Percentiles rank a stretch among this genome's conserved stretches.
These are phyloP conservation scores for Stenogyne calaminthoides DNA, from an alignment of 305 asterid genomes.

Conservation along the genomic window DNA sequence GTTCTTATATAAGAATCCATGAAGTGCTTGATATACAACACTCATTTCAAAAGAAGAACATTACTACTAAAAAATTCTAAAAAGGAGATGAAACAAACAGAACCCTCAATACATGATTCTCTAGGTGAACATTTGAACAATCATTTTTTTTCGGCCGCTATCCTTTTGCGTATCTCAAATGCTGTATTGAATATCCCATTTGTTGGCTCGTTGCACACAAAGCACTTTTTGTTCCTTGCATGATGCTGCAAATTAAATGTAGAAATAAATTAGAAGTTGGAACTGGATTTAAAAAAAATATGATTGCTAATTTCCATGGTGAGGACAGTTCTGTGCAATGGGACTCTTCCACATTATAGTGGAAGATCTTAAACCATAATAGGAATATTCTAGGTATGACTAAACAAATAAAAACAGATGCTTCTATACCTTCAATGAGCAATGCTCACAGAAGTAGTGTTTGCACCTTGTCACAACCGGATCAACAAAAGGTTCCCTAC, in stretches of 20 bases:
- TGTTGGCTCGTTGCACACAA: slow-evolving; percentile 95
- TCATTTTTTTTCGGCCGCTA: slow-evolving; percentile 61
- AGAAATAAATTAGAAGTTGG: neutral
- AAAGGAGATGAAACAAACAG: slow-evolving; percentile 16
- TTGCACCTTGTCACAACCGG: slow-evolving; percentile 94
- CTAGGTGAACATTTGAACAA: neutral
- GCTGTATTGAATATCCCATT: slow-evolving; percentile 96
- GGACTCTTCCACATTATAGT: neutral
- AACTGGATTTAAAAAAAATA: neutral
- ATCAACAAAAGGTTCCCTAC: slow-evolving; percentile 86
- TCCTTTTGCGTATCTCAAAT: slow-evolving; percentile 80
- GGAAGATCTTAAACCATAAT: neutral
- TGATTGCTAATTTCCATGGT: neutral
- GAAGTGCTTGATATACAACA: slow-evolving; percentile 24
- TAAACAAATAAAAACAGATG: slow-evolving; percentile 10
- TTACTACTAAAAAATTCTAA: slow-evolving; percentile 8
- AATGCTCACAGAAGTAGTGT: slow-evolving; percentile 97
- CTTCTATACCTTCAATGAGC: slow-evolving; percentile 77
- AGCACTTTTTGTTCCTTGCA: slow-evolving; percentile 93
- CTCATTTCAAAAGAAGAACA: slow-evolving; percentile 10
- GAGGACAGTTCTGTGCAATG: neutral
- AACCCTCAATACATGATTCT: slow-evolving; percentile 13
- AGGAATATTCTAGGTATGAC: slow-evolving; percentile 4
- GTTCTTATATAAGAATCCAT: slow-evolving; percentile 9
- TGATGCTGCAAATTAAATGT: slow-evolving; percentile 67